Conservation (phyloP, 352 stramenopile genomes). For the Pythium apleroticum region DNA sequence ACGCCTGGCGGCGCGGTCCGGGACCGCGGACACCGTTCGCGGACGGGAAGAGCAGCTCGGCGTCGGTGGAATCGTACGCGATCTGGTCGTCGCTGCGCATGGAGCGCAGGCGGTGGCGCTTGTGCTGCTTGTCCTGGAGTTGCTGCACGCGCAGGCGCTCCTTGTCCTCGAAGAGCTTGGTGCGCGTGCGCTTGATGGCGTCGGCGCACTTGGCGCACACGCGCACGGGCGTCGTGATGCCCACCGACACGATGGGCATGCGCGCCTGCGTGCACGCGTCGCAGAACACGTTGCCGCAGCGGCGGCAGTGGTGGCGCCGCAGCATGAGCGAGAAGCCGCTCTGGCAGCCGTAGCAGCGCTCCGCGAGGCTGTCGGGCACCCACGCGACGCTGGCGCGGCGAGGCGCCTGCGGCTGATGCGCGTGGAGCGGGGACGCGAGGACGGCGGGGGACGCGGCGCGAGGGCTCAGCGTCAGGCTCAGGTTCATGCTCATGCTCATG, state of each 20-base stretch:
- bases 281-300: constrained; percentile 90
- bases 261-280: constrained; percentile 78
- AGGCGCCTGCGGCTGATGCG: constrained; percentile 32
- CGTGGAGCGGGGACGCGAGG: constrained; percentile 24
- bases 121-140: neutral
- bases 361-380: constrained; percentile 81
- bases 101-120: constrained; percentile 8
- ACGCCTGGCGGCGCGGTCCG: neutral
- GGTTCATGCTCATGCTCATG: constrained; percentile 18
- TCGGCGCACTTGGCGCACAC: constrained; percentile 83
- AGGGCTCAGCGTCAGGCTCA: neutral
- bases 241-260: constrained; percentile 72
- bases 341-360: constrained; percentile 74
- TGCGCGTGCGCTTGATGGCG: constrained; percentile 65
- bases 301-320: constrained; percentile 83
- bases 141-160: constrained; percentile 27
- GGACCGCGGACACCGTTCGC: neutral
- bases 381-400: constrained; percentile 59
- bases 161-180: constrained; percentile 57
- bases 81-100: constrained; percentile 23
- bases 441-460: constrained; percentile 9
- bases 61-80: constrained; percentile 8
- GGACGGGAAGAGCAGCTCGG: neutral
- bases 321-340: constrained; percentile 70
- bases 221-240: constrained; percentile 68